Conservation (phyloP, 768 basidiomycete genomes). For the Boletus bicolor region DNA sequence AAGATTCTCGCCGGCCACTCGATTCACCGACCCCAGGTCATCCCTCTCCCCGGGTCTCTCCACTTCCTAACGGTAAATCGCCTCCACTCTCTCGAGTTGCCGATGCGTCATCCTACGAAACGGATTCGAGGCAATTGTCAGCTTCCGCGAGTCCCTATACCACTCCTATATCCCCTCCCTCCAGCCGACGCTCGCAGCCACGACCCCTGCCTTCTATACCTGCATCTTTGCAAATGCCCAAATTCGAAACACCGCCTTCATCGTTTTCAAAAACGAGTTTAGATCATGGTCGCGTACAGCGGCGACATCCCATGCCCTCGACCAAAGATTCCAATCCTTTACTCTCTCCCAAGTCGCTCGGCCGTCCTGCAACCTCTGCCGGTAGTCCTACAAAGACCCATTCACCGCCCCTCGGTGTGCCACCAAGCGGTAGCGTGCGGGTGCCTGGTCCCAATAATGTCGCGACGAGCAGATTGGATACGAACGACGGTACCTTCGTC, state of each 20-base stretch:
- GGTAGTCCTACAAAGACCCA: slow-evolving; percentile 19
- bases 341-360: slow-evolving; percentile 13
- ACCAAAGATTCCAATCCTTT: neutral
- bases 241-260: slow-evolving; percentile 17
- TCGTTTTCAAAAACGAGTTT: slow-evolving; percentile 16
- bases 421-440: neutral
- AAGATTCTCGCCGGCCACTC: slow-evolving; percentile 19
- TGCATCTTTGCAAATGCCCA: slow-evolving; percentile 27
- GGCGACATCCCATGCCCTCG: slow-evolving; percentile 8
- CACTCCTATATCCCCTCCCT: slow-evolving; percentile 6
- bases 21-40: slow-evolving; percentile 18
- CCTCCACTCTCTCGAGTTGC: neutral
- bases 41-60: slow-evolving; percentile 7
- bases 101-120: slow-evolving; percentile 11
- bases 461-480: slow-evolving; percentile 1
- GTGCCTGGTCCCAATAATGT: neutral
- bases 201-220: slow-evolving; percentile 29
- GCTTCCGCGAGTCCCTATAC: slow-evolving; percentile 11
- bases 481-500: neutral
- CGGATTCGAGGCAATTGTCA: slow-evolving; percentile 24
- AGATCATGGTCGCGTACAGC: slow-evolving; percentile 14
- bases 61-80: slow-evolving; percentile 14
- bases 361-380: slow-evolving; percentile 43
- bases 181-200: slow-evolving; percentile 10
- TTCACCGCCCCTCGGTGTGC: neutral